A percentile compares a stretch with the other conserved stretches of the same genome.
These are phyloP conservation scores for Boletales sp. DNA, from an alignment of 768 basidiomycete species.

Conservation along the genomic window DNA sequence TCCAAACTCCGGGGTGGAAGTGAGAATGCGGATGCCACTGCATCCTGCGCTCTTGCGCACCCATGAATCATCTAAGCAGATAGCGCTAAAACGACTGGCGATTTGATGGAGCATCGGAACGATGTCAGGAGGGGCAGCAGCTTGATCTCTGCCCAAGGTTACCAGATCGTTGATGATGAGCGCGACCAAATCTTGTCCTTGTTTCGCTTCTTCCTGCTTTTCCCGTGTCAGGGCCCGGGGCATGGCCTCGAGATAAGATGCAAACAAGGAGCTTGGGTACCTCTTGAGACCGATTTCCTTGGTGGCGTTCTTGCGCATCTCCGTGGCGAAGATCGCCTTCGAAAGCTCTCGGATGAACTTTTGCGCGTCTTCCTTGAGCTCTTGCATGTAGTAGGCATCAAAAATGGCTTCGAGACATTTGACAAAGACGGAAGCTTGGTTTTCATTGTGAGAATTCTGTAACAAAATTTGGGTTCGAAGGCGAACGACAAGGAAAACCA, in stretches of 20 bases:
- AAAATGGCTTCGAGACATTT: constrained; percentile 72
- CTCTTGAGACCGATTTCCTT: constrained; percentile 52
- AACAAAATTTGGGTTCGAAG: constrained; percentile 2
- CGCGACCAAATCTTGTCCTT: constrained; percentile 57
- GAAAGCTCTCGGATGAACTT: constrained; percentile 68
- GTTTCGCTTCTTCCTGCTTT: constrained; percentile 54
- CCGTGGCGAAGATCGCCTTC: constrained; percentile 66
- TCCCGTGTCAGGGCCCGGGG: constrained; percentile 73
- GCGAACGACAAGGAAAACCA: neutral
- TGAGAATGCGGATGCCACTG: constrained; percentile 78
- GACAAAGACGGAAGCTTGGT: constrained; percentile 71
- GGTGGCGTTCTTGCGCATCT: constrained; percentile 58
- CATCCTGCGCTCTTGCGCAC: constrained; percentile 86
- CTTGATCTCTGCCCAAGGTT: constrained; percentile 44
- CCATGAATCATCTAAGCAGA: constrained; percentile 93
- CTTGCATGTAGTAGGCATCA: constrained; percentile 67
- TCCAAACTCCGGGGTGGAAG: constrained; percentile 65
- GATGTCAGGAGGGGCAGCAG: constrained; percentile 51
- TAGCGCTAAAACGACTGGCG: constrained; percentile 73
- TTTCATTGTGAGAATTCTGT: constrained; percentile 69
- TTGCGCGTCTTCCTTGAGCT: constrained; percentile 67
- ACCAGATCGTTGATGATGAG: constrained; percentile 67
- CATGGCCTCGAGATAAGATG: constrained; percentile 76
- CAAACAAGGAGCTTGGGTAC: constrained; percentile 54
- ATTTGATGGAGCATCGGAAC: constrained; percentile 75